Evolutionary conservation across 2,329 filamentous ascomycete species (phyloP).

Genomic region (Paramyrothecium roridum): DNA sequence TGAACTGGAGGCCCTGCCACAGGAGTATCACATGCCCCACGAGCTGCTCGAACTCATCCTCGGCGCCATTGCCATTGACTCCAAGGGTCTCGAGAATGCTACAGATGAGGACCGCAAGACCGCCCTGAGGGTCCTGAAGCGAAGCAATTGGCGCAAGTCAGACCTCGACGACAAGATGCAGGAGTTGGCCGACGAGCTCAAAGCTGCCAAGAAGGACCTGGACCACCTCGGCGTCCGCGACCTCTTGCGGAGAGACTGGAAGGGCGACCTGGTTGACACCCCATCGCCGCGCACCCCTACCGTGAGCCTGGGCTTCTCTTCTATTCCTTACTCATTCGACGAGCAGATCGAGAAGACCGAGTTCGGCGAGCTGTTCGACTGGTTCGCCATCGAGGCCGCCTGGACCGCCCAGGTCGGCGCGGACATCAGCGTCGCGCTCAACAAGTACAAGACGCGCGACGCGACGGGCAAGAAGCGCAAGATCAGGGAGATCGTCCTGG

Average conservation of each 20-base stretch:
- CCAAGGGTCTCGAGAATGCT: slow-evolving; percentile 33
- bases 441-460: slow-evolving; percentile 40
- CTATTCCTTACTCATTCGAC: slow-evolving; percentile 41
- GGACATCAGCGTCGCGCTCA: slow-evolving; percentile 40
- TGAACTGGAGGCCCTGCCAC: slow-evolving; percentile 35
- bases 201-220: slow-evolving; percentile 38
- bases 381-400: slow-evolving; percentile 44
- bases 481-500: slow-evolving; percentile 41
- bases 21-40: slow-evolving; percentile 45
- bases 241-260: slow-evolving; percentile 43
- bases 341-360: slow-evolving; percentile 42
- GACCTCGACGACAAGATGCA: slow-evolving; percentile 37
- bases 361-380: slow-evolving; percentile 42
- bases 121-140: slow-evolving; percentile 32
- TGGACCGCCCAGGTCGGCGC: slow-evolving; percentile 42
- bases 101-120: slow-evolving; percentile 34
- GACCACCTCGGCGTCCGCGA: slow-evolving; percentile 36
- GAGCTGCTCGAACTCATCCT: slow-evolving; percentile 45
- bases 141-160: slow-evolving; percentile 36
- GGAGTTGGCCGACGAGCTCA: slow-evolving; percentile 34
- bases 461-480: slow-evolving; percentile 36
- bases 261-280: slow-evolving; percentile 43
- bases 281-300: slow-evolving; percentile 41
- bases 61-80: slow-evolving; percentile 43
- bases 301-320: slow-evolving; percentile 41